Conservation (phyloP, 331 rosid genomes). For the Arachis monticola region DNA sequence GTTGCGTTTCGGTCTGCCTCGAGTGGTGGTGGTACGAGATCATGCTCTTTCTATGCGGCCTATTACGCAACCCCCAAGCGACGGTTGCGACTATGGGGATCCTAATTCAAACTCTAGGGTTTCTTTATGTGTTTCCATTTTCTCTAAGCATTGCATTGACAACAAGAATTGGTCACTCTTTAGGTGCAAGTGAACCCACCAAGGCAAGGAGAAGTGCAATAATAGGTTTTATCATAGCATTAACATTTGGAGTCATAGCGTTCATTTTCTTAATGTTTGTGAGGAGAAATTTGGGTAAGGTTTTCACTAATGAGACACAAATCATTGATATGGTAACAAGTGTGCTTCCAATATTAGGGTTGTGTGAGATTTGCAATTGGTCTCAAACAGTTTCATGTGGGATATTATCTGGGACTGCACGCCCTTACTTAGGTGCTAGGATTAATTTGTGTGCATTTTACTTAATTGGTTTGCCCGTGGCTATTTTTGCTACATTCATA, state of each 20-base stretch:
- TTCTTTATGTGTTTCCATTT: constrained; percentile 64
- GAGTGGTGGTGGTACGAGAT: constrained; percentile 97
- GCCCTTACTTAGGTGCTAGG: constrained; percentile 74
- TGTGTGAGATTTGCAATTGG: constrained; percentile 78
- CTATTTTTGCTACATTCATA: constrained; percentile 54
- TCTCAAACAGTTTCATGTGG: constrained; percentile 83
- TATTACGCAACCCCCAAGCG: constrained; percentile 64
- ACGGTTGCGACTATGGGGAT: constrained; percentile 89
- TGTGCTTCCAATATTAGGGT: constrained; percentile 67
- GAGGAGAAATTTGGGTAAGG: constrained; percentile 65
- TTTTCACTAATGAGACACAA: constrained; percentile 69
- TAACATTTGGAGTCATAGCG: constrained; percentile 55
- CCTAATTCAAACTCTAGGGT: constrained; percentile 78
- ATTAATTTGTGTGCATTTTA: constrained; percentile 80
- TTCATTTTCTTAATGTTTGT: constrained; percentile 46
- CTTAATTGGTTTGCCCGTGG: constrained; percentile 71
- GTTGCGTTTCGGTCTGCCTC: constrained; percentile 73
- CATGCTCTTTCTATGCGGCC: constrained; percentile 76
- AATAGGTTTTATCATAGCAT: constrained; percentile 58
- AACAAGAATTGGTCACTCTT: constrained; percentile 65
- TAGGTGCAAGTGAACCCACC: constrained; percentile 69
- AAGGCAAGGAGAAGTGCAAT: constrained; percentile 57
- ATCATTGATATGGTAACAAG: constrained; percentile 63
- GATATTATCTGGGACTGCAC: constrained; percentile 72
- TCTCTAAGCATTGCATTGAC: constrained; percentile 66